A percentile compares a stretch with the other conserved stretches of the same genome.
phyloP scores from a whole-genome alignment of 192 early-diverging fungal species.

The Gonapodya prolifera region DNA sequence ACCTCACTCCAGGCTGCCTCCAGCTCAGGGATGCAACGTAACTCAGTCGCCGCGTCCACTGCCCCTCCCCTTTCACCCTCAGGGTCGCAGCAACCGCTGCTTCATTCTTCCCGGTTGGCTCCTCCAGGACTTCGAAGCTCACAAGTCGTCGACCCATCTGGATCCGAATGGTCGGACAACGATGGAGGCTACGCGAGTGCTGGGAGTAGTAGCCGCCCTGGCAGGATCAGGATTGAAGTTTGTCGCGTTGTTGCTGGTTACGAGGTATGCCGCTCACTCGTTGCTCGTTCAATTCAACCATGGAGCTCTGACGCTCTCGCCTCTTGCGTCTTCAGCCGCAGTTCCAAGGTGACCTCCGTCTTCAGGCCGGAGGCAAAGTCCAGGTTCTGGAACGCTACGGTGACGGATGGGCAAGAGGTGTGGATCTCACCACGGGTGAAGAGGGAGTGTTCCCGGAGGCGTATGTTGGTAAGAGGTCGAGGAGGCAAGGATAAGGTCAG shows the following conservation, averaged over 20 bases:
- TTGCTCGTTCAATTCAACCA: not conserved
- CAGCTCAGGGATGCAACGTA: too few species aligned
- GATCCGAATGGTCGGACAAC: not conserved
- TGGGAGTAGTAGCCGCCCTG: not conserved
- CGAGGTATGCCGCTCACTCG: not conserved
- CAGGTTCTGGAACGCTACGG: not conserved
- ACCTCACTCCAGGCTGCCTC: not conserved
- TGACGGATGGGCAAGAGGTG: not conserved
- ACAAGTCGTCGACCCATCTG: too few species aligned
- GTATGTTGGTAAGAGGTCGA: not conserved
- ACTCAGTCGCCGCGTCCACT: too few species aligned
- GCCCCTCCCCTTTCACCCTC: too few species aligned
- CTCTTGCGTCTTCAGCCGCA: not conserved
- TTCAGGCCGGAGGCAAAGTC: not conserved
- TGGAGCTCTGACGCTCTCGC: not conserved
- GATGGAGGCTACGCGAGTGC: not conserved
- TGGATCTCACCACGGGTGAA: not conserved
- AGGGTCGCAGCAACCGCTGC: too few species aligned
- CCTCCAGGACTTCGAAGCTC: too few species aligned
- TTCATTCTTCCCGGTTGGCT: too few species aligned
- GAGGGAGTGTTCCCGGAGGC: not conserved
- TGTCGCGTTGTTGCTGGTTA: not conserved
- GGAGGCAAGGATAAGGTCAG: too few species aligned
- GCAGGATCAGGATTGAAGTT: not conserved
- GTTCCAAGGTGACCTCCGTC: not conserved